Conservation (phyloP, 1,284 basidiomycete species). For the Rhodotorula sp. region DNA sequence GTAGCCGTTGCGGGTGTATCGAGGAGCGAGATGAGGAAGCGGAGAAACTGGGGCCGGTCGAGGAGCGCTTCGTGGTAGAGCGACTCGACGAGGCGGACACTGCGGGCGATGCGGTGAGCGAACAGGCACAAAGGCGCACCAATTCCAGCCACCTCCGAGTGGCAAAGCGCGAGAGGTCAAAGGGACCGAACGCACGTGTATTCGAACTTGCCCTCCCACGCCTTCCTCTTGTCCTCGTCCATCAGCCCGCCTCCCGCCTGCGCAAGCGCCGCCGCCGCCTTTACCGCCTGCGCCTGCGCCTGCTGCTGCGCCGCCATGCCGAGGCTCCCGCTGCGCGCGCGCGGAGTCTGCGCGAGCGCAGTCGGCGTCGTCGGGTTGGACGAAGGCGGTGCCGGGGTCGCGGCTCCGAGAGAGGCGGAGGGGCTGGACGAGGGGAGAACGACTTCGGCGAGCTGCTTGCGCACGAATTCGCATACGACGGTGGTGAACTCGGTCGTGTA, state of each 20-base stretch:
- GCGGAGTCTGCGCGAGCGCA: not conserved
- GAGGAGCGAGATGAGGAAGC: constrained; percentile 82
- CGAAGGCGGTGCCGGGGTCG: not conserved
- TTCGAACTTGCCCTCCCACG: constrained; percentile 76
- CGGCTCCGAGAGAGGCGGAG: constrained; percentile 52
- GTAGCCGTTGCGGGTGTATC: constrained; percentile 23
- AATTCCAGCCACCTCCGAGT: no score
- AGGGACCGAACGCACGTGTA: constrained; percentile 63
- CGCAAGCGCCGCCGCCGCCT: constrained; percentile 42
- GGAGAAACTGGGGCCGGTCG: constrained; percentile 73
- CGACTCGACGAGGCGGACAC: constrained; percentile 70
- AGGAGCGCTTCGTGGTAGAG: constrained; percentile 81
- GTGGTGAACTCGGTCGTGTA: constrained; percentile 90
- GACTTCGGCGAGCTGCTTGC: constrained; percentile 84
- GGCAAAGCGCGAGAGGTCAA: not conserved
- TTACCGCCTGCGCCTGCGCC: constrained; percentile 2
- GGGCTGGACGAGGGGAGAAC: constrained; percentile 68
- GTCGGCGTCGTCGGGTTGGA: not conserved
- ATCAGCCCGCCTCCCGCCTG: constrained; percentile 51
- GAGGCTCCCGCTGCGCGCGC: constrained; percentile 9
- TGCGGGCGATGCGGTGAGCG: constrained; percentile 47
- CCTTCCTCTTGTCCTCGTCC: constrained; percentile 66
- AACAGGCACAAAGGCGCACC: no score
- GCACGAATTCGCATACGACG: constrained; percentile 80
- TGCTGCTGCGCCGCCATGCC: constrained; percentile 49